A percentile compares a stretch with the other conserved stretches of the same genome.
Evolutionary conservation across 495 filamentous ascomycete species (phyloP).

Genomic region (Mytilinidion resinicola): DNA sequence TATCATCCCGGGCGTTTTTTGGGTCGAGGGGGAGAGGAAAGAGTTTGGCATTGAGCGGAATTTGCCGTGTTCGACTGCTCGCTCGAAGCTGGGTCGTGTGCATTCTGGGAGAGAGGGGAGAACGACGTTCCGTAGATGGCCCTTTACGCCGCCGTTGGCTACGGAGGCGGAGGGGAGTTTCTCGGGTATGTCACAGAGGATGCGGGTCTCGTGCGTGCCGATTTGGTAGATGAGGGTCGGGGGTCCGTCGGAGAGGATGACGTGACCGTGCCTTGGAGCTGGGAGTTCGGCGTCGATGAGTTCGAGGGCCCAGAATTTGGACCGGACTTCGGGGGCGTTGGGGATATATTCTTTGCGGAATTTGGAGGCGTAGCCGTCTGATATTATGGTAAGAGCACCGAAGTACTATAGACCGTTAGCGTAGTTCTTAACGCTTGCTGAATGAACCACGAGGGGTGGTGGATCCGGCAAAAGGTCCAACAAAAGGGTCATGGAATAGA

Average conservation of each 20-base stretch:
- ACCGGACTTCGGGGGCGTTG: slow-evolving; percentile 61
- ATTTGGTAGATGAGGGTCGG: slow-evolving; percentile 96
- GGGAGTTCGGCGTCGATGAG: slow-evolving; percentile 80
- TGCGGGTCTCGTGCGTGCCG: slow-evolving; percentile 86
- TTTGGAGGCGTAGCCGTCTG: slow-evolving; percentile 89
- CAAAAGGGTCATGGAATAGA: background rate
- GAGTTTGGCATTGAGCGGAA: slow-evolving; percentile 87
- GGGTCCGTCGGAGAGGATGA: slow-evolving; percentile 69
- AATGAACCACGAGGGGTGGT: background rate
- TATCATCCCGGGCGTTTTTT: slow-evolving; percentile 65
- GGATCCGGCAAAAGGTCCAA: background rate
- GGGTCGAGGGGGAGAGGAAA: slow-evolving; percentile 72
- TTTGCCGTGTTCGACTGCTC: slow-evolving; percentile 67
- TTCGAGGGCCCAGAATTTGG: slow-evolving; percentile 88
- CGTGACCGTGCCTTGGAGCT: slow-evolving; percentile 68
- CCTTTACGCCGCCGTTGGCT: slow-evolving; percentile 71
- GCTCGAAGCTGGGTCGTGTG: slow-evolving; percentile 65
- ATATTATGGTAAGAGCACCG: slow-evolving; percentile 75
- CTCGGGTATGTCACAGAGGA: slow-evolving; percentile 84
- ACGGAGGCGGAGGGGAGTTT: slow-evolving; percentile 63
- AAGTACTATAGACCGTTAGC: slow-evolving; percentile 56
- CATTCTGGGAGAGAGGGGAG: slow-evolving; percentile 68
- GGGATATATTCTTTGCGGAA: slow-evolving; percentile 77
- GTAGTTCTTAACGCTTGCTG: background rate
- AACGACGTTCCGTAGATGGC: slow-evolving; percentile 68